Percentiles rank a stretch among this genome's conserved stretches.
Conservation (phyloP, 2,329 filamentous ascomycete genomes). For the Zasmidium angulare region DNA sequence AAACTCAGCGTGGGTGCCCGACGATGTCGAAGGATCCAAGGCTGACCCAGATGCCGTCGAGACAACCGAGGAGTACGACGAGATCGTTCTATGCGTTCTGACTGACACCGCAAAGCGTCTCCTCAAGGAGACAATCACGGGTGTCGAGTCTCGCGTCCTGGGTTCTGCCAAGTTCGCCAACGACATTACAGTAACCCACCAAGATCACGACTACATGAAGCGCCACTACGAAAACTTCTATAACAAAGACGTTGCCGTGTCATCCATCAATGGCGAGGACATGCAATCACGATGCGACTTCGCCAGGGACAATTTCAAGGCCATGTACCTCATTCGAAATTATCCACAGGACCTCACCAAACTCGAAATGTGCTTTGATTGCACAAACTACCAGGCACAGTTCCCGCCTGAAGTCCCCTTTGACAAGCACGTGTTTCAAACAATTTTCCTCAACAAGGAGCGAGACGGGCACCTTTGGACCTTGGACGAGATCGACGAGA, state of each 20-base stretch:
- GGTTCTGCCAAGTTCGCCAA: conserved; percentile 69
- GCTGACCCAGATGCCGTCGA: conserved; percentile 44
- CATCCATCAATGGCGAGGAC: conserved; percentile 41
- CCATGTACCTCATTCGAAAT: conserved; percentile 66
- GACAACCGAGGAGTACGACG: conserved; percentile 58
- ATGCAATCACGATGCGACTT: conserved; percentile 44
- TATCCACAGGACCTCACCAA: conserved; percentile 58
- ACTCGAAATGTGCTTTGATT: conserved; percentile 68
- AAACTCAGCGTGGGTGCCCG: conserved; percentile 45
- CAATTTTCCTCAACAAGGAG: conserved; percentile 64
- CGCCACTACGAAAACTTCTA: conserved; percentile 67
- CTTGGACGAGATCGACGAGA: conserved; percentile 57
- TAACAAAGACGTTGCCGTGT: conserved; percentile 48
- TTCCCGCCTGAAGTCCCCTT: conserved; percentile 58
- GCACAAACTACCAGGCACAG: conserved; percentile 73
- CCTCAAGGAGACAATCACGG: conserved; percentile 57
- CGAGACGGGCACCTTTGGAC: conserved; percentile 58
- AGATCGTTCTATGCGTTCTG: conserved; percentile 64
- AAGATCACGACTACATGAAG: conserved; percentile 64
- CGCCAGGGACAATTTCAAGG: conserved; percentile 55
- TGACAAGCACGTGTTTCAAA: conserved; percentile 68
- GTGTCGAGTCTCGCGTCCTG: conserved; percentile 65
- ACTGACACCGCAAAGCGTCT: conserved; percentile 60
- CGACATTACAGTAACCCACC: conserved; percentile 70
- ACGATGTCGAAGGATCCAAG: conserved; percentile 36